Evolutionary conservation across 139 green algal genomes (phyloP), one percentile per base, ranked within the genome.

Genomic region (Nannochloris sp.): DNA sequence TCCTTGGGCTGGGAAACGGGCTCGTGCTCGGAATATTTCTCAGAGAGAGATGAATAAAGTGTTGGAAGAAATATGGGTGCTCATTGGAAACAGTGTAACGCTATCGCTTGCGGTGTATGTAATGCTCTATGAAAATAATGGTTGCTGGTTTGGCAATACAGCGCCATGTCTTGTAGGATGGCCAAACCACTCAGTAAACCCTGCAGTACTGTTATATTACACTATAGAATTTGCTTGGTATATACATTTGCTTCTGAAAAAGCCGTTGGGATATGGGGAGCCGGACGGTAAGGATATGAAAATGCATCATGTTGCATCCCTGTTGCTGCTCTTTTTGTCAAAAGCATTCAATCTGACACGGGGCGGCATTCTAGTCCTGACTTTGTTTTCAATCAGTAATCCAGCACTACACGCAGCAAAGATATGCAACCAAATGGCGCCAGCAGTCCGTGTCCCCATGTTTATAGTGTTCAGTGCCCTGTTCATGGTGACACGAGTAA

Each of bases 171-270:
- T 75, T 44, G 27, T 24, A 0, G 69, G 69, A 4, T 75, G 69
- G 69, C 69, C 69, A 46, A 49, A 61, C 44, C 57, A 66, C 53
- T 15, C 50, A 2, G 27, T 36, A 14, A 31, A 60, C 29, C 27
- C 34, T 2, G 69, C 53, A 12, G 61, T 75, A 3, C 16, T 14
- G 16, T n/a, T 43, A 7, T 71, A 75, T 56, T 75, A 75, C n/a
- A 25, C 57, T 34, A 29, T 74, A 14, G 60, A 67, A 53, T 62
- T 75, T 55, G 69, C 69, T 18, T 71, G 62, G 69, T 75, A 75
- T 53, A 25, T 50, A 15, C 69, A 71, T 58, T 29, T 75, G 29
- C 69, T 75, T 49, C 61, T 75, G 7, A 75, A 75, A 61, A 61
- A 62, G 1, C 31, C 71, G 11, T 48, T 75, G 5, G n/a, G 46